Conservation (phyloP, 2,329 filamentous ascomycete genomes). For the Paracamarosporium sp. region DNA sequence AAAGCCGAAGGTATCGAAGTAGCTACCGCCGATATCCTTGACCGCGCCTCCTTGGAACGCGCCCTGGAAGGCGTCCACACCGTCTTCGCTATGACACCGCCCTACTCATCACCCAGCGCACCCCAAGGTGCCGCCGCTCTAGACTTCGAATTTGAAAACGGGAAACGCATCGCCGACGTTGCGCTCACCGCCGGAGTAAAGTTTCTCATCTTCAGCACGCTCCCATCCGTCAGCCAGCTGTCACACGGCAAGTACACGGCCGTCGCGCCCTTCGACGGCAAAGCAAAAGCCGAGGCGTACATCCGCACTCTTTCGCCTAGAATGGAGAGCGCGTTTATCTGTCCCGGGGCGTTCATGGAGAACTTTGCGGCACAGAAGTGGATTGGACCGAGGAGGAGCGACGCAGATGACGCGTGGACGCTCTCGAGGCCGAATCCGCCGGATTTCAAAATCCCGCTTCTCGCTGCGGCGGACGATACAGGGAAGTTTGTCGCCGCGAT, state of each 20-base stretch:
- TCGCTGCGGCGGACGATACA: constrained; percentile 50
- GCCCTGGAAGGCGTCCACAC: constrained; percentile 56
- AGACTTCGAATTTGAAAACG: constrained; percentile 30
- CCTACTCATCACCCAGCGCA: constrained; percentile 23
- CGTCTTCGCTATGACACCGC: constrained; percentile 57
- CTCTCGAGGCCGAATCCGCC: constrained; percentile 7
- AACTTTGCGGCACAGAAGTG: constrained; percentile 16
- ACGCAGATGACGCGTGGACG: constrained; percentile 39
- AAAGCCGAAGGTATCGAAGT: constrained; percentile 39
- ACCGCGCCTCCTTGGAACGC: constrained; percentile 46
- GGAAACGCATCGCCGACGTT: constrained; percentile 48
- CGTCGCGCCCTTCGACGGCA: constrained; percentile 51
- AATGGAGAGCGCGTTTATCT: constrained; percentile 16
- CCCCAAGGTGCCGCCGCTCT: background rate
- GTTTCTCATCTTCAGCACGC: constrained; percentile 52
- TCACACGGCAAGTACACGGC: constrained; percentile 43
- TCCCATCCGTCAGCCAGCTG: constrained; percentile 39
- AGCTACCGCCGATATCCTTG: constrained; percentile 50
- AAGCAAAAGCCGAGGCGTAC: constrained; percentile 57
- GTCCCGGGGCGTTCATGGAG: constrained; percentile 15
- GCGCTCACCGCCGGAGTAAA: constrained; percentile 43
- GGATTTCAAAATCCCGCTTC: constrained; percentile 42
- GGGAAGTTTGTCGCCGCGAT: constrained; percentile 50
- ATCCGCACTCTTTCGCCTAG: constrained; percentile 49
- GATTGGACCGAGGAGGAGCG: constrained; percentile 35